Conservation (phyloP, 2,329 filamentous ascomycete species). For the Aureobasidium sp. region DNA sequence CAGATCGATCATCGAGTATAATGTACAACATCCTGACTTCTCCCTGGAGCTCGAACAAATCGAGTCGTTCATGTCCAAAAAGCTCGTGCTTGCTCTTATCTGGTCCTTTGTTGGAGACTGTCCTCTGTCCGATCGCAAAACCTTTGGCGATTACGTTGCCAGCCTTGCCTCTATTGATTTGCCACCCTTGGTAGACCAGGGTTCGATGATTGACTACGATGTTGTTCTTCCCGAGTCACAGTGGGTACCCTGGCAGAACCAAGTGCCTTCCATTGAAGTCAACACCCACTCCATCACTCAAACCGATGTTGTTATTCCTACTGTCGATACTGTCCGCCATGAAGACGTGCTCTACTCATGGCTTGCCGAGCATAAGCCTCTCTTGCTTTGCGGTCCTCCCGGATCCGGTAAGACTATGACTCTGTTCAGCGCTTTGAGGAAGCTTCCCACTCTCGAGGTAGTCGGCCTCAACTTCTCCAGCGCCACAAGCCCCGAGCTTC, state of each 20-base stretch:
- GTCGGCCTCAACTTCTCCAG: constrained; percentile 99
- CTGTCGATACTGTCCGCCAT: constrained; percentile 90
- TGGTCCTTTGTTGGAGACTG: constrained; percentile 97
- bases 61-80: constrained; percentile 85
- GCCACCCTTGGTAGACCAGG: constrained; percentile 47
- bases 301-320: constrained; percentile 97
- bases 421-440: constrained; percentile 91
- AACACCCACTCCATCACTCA: constrained; percentile 98
- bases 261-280: constrained; percentile 90
- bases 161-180: constrained; percentile 79
- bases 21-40: constrained; percentile 88
- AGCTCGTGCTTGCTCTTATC: constrained; percentile 81
- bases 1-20: constrained; percentile 89
- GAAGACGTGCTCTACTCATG: constrained; percentile 99
- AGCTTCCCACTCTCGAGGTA: constrained; percentile 97
- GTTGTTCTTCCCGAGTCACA: constrained; percentile 78
- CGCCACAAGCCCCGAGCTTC: constrained; percentile 90
- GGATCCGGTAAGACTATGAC: constrained; percentile 99
- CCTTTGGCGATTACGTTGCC: constrained; percentile 77
- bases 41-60: constrained; percentile 83
- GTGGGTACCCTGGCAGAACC: constrained; percentile 89
- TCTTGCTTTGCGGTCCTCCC: constrained; percentile 91
- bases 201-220: constrained; percentile 92
- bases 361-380: constrained; percentile 96
- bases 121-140: constrained; percentile 75